phyloP scores from a whole-genome alignment of 495 filamentous ascomycete genomes.

The Podospora pseudopauciseta region DNA sequence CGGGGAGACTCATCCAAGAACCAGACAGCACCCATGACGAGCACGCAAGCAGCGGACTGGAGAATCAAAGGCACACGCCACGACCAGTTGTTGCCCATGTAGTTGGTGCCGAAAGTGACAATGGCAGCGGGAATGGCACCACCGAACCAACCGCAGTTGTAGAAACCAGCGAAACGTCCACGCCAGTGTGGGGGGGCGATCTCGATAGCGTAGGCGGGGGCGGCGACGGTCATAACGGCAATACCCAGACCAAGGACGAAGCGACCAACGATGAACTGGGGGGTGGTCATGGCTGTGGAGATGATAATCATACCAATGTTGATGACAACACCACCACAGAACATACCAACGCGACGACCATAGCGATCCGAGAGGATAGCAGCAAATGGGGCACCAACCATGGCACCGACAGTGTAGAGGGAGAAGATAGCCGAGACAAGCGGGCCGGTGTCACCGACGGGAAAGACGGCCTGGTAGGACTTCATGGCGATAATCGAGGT shows the following conservation, averaged over 20 bases:
- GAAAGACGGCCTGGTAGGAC: slow-evolving; percentile 38
- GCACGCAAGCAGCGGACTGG: slow-evolving; percentile 42
- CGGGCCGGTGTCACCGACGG: slow-evolving; percentile 35
- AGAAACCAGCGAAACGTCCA: slow-evolving; percentile 48
- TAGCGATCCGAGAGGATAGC: slow-evolving; percentile 43
- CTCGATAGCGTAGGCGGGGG: slow-evolving; percentile 47
- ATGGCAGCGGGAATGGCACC: slow-evolving; percentile 49
- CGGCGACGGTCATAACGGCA: slow-evolving; percentile 48
- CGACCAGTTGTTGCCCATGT: slow-evolving; percentile 39
- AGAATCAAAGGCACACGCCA: slow-evolving; percentile 49
- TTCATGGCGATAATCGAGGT: slow-evolving; percentile 43
- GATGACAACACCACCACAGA: slow-evolving; percentile 50
- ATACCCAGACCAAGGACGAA: slow-evolving; percentile 53
- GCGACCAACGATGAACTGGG: slow-evolving; percentile 48
- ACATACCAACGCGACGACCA: slow-evolving; percentile 45
- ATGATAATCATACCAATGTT: slow-evolving; percentile 49
- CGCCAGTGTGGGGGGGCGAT: slow-evolving; percentile 50
- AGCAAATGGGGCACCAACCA: slow-evolving; percentile 44
- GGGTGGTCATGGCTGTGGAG: slow-evolving; percentile 32
- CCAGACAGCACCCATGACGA: slow-evolving; percentile 51
- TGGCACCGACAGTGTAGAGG: slow-evolving; percentile 47
- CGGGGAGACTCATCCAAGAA: slow-evolving; percentile 64
- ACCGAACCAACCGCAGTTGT: slow-evolving; percentile 53
- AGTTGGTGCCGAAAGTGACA: slow-evolving; percentile 42
- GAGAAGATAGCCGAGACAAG: slow-evolving; percentile 44